These are phyloP conservation scores for Leptographium radiaticola DNA, from an alignment of 2,329 filamentous ascomycete species.

Conservation along the genomic window DNA sequence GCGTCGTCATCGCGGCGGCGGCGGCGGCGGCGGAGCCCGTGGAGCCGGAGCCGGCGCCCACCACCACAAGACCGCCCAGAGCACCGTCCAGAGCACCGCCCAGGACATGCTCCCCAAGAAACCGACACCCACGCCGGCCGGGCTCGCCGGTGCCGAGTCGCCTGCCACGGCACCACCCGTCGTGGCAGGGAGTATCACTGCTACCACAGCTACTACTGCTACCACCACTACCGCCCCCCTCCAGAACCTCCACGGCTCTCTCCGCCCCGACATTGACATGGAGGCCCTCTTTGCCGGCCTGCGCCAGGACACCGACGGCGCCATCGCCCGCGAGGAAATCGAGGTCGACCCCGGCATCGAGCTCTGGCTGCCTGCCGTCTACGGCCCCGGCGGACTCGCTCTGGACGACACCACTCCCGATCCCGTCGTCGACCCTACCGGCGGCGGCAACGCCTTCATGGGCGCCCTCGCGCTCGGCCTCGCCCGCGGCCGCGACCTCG, in stretches of 20 bases:
- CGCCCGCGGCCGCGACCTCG: constrained; percentile 44
- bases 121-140: too few relatives aligned
- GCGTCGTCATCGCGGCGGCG: background rate
- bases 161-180: too few relatives aligned
- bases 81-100: background rate
- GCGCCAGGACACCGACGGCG: constrained; percentile 37
- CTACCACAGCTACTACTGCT: background rate
- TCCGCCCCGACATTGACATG: constrained; percentile 50
- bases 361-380: constrained; percentile 69
- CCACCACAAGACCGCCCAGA: background rate
- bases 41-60: too few relatives aligned
- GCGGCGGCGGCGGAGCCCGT: background rate
- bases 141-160: too few relatives aligned
- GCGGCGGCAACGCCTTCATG: constrained; percentile 85
- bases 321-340: constrained; percentile 42
- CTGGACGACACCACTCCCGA: constrained; percentile 12
- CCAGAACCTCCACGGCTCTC: constrained; percentile 34
- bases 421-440: constrained; percentile 76
- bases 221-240: constrained; percentile 17
- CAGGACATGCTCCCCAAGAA: background rate
- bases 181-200: too few relatives aligned
- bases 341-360: constrained; percentile 52
- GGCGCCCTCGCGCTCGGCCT: constrained; percentile 45
- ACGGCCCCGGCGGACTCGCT: background rate
- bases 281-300: constrained; percentile 47